These are phyloP conservation scores for Suillus variegatus DNA, from an alignment of 768 basidiomycete genomes.

Conservation along the genomic window DNA sequence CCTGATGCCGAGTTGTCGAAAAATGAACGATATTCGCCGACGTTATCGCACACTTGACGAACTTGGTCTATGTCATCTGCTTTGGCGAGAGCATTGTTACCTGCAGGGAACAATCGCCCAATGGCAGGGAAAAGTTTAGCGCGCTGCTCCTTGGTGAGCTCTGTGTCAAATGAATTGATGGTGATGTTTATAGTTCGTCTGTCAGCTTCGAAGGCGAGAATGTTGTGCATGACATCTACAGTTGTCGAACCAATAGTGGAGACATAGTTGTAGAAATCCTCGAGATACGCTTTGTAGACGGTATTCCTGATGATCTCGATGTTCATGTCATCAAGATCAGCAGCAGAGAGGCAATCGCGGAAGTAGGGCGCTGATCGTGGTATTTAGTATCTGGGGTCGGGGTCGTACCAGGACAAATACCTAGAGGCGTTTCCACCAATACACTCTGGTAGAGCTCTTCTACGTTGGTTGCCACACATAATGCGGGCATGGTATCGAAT, in stretches of 20 bases:
- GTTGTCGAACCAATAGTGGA: slow-evolving; percentile 82
- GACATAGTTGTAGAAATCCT: slow-evolving; percentile 92
- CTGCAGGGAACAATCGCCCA: slow-evolving; percentile 91
- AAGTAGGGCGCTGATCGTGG: slow-evolving; percentile 81
- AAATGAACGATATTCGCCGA: slow-evolving; percentile 90
- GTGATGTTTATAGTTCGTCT: slow-evolving; percentile 97
- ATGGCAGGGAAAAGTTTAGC: slow-evolving; percentile 93
- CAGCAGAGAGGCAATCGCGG: slow-evolving; percentile 90
- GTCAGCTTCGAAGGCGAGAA: slow-evolving; percentile 96
- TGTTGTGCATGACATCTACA: slow-evolving; percentile 86
- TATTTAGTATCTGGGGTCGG: slow-evolving; percentile 7
- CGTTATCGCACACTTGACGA: slow-evolving; percentile 79
- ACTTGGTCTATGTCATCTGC: slow-evolving; percentile 97
- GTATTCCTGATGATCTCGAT: slow-evolving; percentile 99
- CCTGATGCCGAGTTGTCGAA: slow-evolving; percentile 57
- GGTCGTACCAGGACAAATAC: slow-evolving; percentile 46
- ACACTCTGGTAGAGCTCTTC: slow-evolving; percentile 98
- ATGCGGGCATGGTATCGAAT: slow-evolving; percentile 97
- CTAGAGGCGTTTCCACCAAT: slow-evolving; percentile 95
- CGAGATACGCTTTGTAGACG: slow-evolving; percentile 97
- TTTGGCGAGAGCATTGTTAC: slow-evolving; percentile 90
- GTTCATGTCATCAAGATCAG: slow-evolving; percentile 97
- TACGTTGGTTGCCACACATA: slow-evolving; percentile 98
- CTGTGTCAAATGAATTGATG: slow-evolving; percentile 97
- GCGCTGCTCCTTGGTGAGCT: slow-evolving; percentile 92